Base-by-base conservation (phyloP, 306 rosid genomes). In the Glycine tomentella region DNA sequence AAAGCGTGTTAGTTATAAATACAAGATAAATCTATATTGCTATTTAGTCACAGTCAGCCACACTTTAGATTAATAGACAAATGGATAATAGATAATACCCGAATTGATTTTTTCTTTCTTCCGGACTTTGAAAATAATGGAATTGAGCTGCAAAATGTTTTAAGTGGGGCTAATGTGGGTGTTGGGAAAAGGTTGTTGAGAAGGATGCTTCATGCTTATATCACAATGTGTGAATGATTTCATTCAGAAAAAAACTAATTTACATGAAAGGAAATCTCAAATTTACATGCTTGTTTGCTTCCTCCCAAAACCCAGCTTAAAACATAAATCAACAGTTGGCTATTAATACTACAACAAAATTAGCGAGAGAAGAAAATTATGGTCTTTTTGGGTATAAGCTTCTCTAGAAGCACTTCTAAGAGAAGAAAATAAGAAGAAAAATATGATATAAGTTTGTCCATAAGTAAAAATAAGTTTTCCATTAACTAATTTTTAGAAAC, bases 221-320 rank as follows among this genome's bases (percentile, higher is more conserved):
- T 56, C 77, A 74, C 79, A 78, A n/a, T n/a, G n/a, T n/a, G n/a
- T n/a, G n/a, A 70, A 75, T 81, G 72, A 66, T 74, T 78, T 79
- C 76, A 77, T 69, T 78, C 76, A 61, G 81, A 74, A 53, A 78
- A 25, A 62, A 82, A 74, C 83, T 74, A 74, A 78, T 69, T 86
- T 82, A 82, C 86, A 87, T 69, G 59, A 70, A 79, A 74, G 72
- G 80, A 82, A 82, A 78, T 52, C 86, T 86, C 88, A 81, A 81
- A 82, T 82, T 82, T 82, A 82, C 82, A 86, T 42, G 81, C 84
- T 75, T 52, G 76, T 69, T 82, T 34, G n/a, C 80, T 81, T 76
- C 80, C 86, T 68, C 75, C 74, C 58, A 73, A 73, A 81, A 51
- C 63, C 71, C 75, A 78, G 72, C 65, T 51, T 63, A 44, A 51